Percentiles rank a stretch among this genome's conserved stretches.
Conservation (phyloP, 345 rosid species). For the Pugionium cornutum region DNA sequence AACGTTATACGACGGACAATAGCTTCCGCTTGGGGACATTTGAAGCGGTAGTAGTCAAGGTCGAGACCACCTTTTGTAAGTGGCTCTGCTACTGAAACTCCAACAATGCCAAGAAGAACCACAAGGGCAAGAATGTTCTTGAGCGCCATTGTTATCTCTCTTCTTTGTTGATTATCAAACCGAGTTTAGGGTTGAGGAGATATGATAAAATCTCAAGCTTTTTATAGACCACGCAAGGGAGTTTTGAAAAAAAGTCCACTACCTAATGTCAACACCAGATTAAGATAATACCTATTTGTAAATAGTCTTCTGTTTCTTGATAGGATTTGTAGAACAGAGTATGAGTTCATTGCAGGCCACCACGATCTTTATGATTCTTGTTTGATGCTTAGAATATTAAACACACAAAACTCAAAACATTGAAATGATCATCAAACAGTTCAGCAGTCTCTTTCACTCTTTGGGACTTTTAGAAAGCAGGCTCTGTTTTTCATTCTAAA, state of each 20-base stretch:
- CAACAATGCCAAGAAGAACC: slow-evolving; percentile 39
- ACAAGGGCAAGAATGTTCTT: slow-evolving; percentile 43
- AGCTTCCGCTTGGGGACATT: slow-evolving; percentile 46
- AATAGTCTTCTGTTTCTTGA: background rate
- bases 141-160: slow-evolving; percentile 34
- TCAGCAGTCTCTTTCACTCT: background rate
- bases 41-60: slow-evolving; percentile 39
- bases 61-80: slow-evolving; percentile 7
- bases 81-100: slow-evolving; percentile 1
- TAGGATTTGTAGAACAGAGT: background rate
- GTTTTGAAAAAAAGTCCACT: slow-evolving; percentile 31
- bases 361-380: slow-evolving; percentile 1
- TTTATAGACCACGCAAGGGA: slow-evolving; percentile 37
- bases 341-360: background rate
- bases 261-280: slow-evolving; percentile 15
- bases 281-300: slow-evolving; percentile 2
- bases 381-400: background rate
- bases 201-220: background rate
- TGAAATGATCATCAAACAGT: background rate
- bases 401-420: background rate
- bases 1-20: slow-evolving; percentile 33
- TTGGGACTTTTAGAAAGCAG: background rate
- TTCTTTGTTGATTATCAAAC: slow-evolving; percentile 15
- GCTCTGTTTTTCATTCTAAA: background rate
- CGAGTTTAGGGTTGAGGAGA: slow-evolving; percentile 4